A percentile compares a stretch with the other conserved stretches of the same genome.
Evolutionary conservation across 331 rosid genomes (phyloP).

Genomic region (Rosa hybrid): DNA sequence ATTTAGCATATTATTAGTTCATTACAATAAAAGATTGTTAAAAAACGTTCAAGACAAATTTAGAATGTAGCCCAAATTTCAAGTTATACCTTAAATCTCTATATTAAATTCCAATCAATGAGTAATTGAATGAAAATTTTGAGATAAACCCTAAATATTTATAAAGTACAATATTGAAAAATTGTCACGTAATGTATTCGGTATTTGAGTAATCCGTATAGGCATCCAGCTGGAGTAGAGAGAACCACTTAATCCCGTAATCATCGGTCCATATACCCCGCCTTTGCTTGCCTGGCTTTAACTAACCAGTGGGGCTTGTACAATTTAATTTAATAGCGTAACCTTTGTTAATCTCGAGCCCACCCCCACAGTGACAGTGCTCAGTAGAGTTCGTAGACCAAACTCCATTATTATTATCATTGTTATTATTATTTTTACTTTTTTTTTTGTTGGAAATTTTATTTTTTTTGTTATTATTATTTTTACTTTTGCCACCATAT

Average conservation of each 20-base stretch:
- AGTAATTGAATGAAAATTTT: too few species aligned
- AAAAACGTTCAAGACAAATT: too few species aligned
- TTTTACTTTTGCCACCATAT: neutral
- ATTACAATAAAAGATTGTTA: too few species aligned
- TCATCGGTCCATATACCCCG: conserved; percentile 42
- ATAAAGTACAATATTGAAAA: too few species aligned
- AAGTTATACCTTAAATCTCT: too few species aligned
- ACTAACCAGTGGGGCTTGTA: conserved; percentile 30
- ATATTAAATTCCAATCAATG: too few species aligned
- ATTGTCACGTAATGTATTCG: neutral
- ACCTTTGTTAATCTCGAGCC: conserved; percentile 21
- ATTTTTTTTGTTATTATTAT: neutral
- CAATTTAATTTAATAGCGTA: neutral
- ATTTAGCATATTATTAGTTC: too few species aligned
- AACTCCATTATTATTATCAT: neutral
- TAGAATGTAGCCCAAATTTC: too few species aligned
- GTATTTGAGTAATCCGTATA: neutral
- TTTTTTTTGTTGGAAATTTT: too few species aligned
- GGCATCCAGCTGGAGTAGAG: conserved; percentile 37
- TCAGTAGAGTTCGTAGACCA: neutral
- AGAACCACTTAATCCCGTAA: conserved; percentile 53
- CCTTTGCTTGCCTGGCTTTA: conserved; percentile 23
- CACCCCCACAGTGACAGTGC: conserved; percentile 3
- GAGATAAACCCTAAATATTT: too few species aligned
- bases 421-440: neutral